A percentile compares a stretch with the other conserved stretches of the same genome.
phyloP scores from a whole-genome alignment of 129 eudicot genomes.

The Arctium lappa region DNA sequence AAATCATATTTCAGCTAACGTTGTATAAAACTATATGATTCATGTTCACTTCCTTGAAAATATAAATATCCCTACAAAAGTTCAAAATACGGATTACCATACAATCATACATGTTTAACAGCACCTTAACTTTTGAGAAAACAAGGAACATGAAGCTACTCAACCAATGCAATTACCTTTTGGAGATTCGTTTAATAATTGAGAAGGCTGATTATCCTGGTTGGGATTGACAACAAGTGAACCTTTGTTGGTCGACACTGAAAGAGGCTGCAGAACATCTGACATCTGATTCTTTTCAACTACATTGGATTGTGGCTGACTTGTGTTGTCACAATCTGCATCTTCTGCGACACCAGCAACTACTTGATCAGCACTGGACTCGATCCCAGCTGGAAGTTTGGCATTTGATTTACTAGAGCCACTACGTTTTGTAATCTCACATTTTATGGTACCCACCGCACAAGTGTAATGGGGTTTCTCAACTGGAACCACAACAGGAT shows the following conservation, averaged over 20 bases:
- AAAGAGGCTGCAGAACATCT: conserved; percentile 22
- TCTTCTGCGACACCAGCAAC: conserved; percentile 18
- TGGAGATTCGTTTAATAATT: conserved; percentile 16
- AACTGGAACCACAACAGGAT: conserved; percentile 41
- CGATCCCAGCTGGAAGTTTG: conserved; percentile 15
- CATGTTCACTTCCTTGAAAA: background rate
- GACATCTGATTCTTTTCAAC: conserved; percentile 18
- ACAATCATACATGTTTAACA: background rate
- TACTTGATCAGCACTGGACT: conserved; percentile 20
- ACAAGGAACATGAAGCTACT: background rate
- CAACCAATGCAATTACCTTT: conserved; percentile 35
- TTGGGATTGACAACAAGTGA: conserved; percentile 8
- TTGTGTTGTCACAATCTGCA: conserved; percentile 2
- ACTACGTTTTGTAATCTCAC: conserved; percentile 35
- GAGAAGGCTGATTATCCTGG: conserved; percentile 20
- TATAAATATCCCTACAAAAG: background rate
- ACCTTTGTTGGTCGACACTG: conserved; percentile 14
- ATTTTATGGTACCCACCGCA: conserved; percentile 41
- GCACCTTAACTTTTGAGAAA: background rate
- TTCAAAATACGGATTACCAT: background rate
- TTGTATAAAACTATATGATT: background rate
- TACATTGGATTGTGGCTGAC: conserved; percentile 4
- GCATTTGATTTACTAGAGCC: conserved; percentile 22
- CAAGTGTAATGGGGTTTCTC: conserved; percentile 28
- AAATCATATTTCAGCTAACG: background rate